Base-by-base conservation (phyloP, 495 filamentous ascomycete species). In the Parachaetomium inaequale region DNA sequence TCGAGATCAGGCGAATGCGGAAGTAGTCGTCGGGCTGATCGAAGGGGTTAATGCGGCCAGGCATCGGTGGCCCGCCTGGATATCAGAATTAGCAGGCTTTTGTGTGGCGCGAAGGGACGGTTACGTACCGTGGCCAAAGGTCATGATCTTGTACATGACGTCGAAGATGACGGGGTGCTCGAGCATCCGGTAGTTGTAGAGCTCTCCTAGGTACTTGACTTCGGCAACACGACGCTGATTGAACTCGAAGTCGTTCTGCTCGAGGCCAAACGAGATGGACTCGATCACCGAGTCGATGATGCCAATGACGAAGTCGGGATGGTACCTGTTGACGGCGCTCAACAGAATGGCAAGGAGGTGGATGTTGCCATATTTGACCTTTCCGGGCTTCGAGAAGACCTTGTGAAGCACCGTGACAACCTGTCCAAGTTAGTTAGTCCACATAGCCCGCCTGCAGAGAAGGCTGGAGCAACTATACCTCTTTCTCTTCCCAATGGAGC, bases 141-240 rank as follows among this genome's bases (percentile, higher is more conserved):
- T 93, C 69, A 96, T 82, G 63, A 99, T 91, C 66, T 89, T 89
- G 74, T 96, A 99, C 74, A 99, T 81, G 2, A 89, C 90, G 68
- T 99, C 93, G 66, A 99, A 98, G 36, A 99, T 89, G 14, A 98
- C 88, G 0, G 90, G 90, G 23, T 95, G 94, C 70, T 99, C 94
- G 53, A 99, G 84, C 87, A 97, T 92, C 59, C 94, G 88, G 75
- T 98, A 99, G 66, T 96, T 96, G 79, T 99, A 99, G 40, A 99
- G 84, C 79, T 99, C 94, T 15, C 89, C 93, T 15, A 99, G 81
- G 69, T 97, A 99, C 68, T 97, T 98, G 68, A 96, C 90, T 71
- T 97, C 93, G 4, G 94, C 92, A 59, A 98, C 85, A 29, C 94
- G 89, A 62, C 94, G 89, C 75, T 99, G 94, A 71, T 96, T 97